Evolutionary conservation across 495 filamentous ascomycete genomes (phyloP), one percentile per base, ranked within the genome.

Genomic region (Entonaema liquescens): DNA sequence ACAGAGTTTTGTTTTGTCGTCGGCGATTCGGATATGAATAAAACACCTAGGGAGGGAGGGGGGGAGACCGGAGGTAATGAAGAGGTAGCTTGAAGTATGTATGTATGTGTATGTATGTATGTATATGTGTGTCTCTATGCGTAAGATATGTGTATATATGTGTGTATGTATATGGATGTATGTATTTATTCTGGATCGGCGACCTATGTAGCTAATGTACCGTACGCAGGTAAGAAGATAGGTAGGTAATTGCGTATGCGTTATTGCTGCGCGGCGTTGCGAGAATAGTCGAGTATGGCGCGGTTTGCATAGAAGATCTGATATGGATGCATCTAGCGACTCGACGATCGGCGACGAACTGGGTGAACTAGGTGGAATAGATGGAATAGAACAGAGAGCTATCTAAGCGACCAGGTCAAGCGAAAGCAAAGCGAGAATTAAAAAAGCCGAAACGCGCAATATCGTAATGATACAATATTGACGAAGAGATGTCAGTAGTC

Each of bases 1-100:
- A 68, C 62, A 73, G 57, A 59, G 59, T 65, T 70, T 64, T 66
- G 65, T 62, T 64, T 70, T 63, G 73, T 72, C 66, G 74, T 71
- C 75, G 71, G 71, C 69, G 69, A 74, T 72, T 77, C 73, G 73
- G 73, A 71, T 74, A 68, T 76, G 67, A 74, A 72, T 59, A 70
- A 29, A 59, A 63, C 31, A 58, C 61, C 61, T 62, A 49, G 57
- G 62, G 33, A 44, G 65, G 62, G 53, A 7, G 15, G 8, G 28
- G 49, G 28, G 38, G 2, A 19, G 7, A 28, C 5, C 44, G 26
- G 49, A 50, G 26, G 15, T 26, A 62, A 62, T 59, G 56, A 23
- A 23, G 50, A 28, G 35, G 12, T 35, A 50, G 44, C 35, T 55
- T 40, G 50, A 66, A 15, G 65, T 28, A 56, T 35, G 65, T 61